A percentile compares a stretch with the other conserved stretches of the same genome.
Conservation (phyloP, 495 filamentous ascomycete genomes). For the Cairneyella variabilis region DNA sequence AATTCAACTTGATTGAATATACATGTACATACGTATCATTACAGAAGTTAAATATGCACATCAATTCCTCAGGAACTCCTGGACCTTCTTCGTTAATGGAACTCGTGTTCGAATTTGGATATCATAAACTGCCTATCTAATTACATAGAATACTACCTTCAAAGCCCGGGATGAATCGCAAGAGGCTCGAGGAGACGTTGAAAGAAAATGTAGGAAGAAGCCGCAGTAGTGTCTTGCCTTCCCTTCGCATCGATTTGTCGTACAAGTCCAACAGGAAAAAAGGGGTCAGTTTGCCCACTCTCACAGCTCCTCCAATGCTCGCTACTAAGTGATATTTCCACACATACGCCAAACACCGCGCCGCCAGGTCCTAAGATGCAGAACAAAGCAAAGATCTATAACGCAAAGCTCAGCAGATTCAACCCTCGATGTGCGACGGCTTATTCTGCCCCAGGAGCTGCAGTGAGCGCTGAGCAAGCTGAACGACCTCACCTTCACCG, state of each 20-base stretch:
- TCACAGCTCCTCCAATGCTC: slow-evolving; percentile 26
- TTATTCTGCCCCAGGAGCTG: slow-evolving; percentile 73
- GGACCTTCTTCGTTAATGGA: too few relatives aligned
- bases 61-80: too few relatives aligned
- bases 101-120: too few relatives aligned
- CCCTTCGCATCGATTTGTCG: too few relatives aligned
- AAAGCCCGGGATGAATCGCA: slow-evolving; percentile 23
- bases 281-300: slow-evolving; percentile 5
- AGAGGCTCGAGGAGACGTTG: slow-evolving; percentile 21
- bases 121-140: slow-evolving; percentile 29
- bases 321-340: slow-evolving; percentile 23
- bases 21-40: neutral
- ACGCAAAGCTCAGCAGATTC: slow-evolving; percentile 8
- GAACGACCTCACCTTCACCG: slow-evolving; percentile 88
- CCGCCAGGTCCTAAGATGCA: slow-evolving; percentile 22
- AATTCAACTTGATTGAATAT: neutral
- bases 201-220: slow-evolving; percentile 11
- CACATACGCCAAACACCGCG: slow-evolving; percentile 28
- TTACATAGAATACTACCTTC: slow-evolving; percentile 26
- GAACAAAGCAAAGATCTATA: slow-evolving; percentile 22
- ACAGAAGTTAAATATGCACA: too few relatives aligned
- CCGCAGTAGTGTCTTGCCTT: slow-evolving; percentile 5
- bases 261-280: too few relatives aligned
- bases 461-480: slow-evolving; percentile 81
- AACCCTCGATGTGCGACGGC: slow-evolving; percentile 51